A percentile compares a stretch with the other conserved stretches of the same genome.
These are phyloP conservation scores for Boletus eberwhitei DNA, from an alignment of 768 basidiomycete genomes.

Conservation along the genomic window DNA sequence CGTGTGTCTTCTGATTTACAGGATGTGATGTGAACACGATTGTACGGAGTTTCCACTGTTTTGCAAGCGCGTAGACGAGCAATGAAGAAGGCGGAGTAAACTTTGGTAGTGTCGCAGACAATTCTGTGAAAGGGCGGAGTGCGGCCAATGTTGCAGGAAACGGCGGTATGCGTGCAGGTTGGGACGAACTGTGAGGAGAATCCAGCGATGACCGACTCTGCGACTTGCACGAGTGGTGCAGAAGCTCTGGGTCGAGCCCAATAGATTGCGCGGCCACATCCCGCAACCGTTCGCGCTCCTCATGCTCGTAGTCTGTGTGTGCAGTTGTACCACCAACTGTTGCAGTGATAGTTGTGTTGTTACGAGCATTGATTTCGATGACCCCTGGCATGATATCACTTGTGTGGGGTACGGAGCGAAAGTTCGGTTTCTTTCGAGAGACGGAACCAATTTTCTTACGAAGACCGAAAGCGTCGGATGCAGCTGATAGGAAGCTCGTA, in stretches of 20 bases:
- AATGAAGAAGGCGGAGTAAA: slow-evolving; percentile 66
- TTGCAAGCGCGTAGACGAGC: slow-evolving; percentile 69
- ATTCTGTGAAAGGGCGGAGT: slow-evolving; percentile 50
- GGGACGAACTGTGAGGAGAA: slow-evolving; percentile 14
- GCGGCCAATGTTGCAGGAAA: slow-evolving; percentile 60
- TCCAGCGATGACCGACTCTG: slow-evolving; percentile 12
- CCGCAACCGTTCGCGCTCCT: slow-evolving; percentile 71
- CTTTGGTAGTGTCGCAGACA: slow-evolving; percentile 57
- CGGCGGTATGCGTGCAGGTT: slow-evolving; percentile 36
- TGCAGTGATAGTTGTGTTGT: slow-evolving; percentile 17
- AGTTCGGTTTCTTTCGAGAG: slow-evolving; percentile 38
- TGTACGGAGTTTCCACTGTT: slow-evolving; percentile 66
- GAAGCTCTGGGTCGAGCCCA: slow-evolving; percentile 56
- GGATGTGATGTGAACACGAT: slow-evolving; percentile 53
- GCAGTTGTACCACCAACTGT: slow-evolving; percentile 21
- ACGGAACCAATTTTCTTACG: slow-evolving; percentile 40
- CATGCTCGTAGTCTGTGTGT: slow-evolving; percentile 53
- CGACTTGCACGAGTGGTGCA: slow-evolving; percentile 35
- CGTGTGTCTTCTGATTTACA: slow-evolving; percentile 41
- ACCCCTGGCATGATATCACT: slow-evolving; percentile 58
- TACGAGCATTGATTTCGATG: slow-evolving; percentile 63
- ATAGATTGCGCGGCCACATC: slow-evolving; percentile 76
- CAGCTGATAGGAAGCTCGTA: slow-evolving; percentile 48
- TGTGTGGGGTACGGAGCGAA: slow-evolving; percentile 25
- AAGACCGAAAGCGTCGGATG: slow-evolving; percentile 49